Evolutionary conservation across 2,329 filamentous ascomycete genomes (phyloP), one percentile per base, ranked within the genome.

Genomic region (Kalmusia sp.): DNA sequence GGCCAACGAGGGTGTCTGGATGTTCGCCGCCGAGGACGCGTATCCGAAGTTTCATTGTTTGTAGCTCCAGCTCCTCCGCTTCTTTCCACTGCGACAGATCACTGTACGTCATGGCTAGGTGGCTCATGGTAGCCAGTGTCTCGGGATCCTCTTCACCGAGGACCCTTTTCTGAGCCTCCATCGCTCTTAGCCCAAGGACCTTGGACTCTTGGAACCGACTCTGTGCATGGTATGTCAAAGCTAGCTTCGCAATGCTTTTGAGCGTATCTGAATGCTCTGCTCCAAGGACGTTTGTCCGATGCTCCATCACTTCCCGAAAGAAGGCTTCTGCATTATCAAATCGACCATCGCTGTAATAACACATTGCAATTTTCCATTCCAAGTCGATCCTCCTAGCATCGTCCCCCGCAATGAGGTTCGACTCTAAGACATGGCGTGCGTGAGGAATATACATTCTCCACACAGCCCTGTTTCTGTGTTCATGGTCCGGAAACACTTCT

Each of bases 361-460:
- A n/a, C n/a, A n/a, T n/a, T n/a, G n/a, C n/a, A n/a, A n/a, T 12
- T 31, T 12, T 28, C 12, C 31, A 37, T 8, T 19, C 6, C 11
- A 37, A 37, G 8, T 37, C 15, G 6, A 17, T 19, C 34, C 21
- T 37, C n/a, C 17, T n/a, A 37, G 17, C 5, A 6, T n/a, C 34
- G 6, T 8, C n/a, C n/a, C n/a, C 34, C 17, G n/a, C 40, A 15
- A 44, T 28, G 3, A 31, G n/a, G 6, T 19, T 30, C 21, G 39
- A 41, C 8, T 51, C 21, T 15, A 61, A 47, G 19, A 57, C 33
- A 17, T 52, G 44, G 14, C 52, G 37, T 30, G 49, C 54, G 37
- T 63, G 61, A 17, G 54, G 52, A 33, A 63, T 31, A 45, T 58
- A 60, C 47, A 31, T 31, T 31, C 57, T 56, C 56, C 56, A 59